Evolutionary conservation across 2,329 filamentous ascomycete genomes (phyloP), one percentile per base, ranked within the genome.

Genomic region (Trichoderma atrobrunneum): DNA sequence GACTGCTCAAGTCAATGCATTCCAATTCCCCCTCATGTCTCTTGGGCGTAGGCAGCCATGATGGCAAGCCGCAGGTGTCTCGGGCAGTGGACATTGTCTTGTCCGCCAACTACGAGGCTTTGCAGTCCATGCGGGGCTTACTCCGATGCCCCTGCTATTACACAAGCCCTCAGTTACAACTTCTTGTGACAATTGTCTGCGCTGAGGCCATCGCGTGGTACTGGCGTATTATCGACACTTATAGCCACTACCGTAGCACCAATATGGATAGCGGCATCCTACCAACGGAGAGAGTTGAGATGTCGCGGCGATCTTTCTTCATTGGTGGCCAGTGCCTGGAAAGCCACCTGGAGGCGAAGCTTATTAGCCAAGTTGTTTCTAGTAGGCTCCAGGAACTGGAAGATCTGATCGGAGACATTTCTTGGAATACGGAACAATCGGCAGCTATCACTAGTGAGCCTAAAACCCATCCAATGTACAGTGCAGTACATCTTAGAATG

Each of bases 331-430:
- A 63, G 24, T 63, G 61, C 32, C 32, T 61, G 59, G 61, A 63
- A 11, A 63, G 36, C 36, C 61, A 43, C 6, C 2, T 63, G 1
- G 36, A 63, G 36, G 18, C 61, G 34, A 48, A 12, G 14, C 61
- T 63, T 18, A 63, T 48, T 43, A 18, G 61, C 36, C 61, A 63
- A 18, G 34, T 63, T 12, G 36, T 63, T 1, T 28, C 61, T 14
- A 63, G 61, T n/a, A 63, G 61, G 36, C 61, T 63, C 16, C 61
- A 48, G 61, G 61, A 63, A 39, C 61, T 63, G 14, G 61, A 63
- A 43, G 61, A 48, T 30, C 36, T 63, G 34, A 48, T 63, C 24
- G 61, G 34, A 43, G 61, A 63, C 61, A 63, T 63, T 63, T 43
- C 61, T 5, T 63, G 61, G 61, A 63, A 63, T 16, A 63, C 24